These are phyloP conservation scores for Ophiocordyceps australis DNA, from an alignment of 2,329 filamentous ascomycete genomes.

Conservation along the genomic window DNA sequence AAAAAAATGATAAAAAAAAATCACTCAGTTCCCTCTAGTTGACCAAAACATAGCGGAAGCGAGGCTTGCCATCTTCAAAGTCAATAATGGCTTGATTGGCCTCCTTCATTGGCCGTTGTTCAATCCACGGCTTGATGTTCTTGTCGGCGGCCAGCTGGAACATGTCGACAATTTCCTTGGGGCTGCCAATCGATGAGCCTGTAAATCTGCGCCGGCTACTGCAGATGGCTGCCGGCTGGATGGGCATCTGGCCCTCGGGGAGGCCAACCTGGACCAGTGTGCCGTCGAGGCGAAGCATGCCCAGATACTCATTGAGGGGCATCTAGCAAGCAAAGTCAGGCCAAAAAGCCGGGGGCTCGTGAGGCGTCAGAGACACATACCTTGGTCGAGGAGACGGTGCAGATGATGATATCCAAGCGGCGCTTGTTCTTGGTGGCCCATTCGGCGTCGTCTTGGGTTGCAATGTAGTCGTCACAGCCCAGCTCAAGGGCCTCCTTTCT, in stretches of 20 bases:
- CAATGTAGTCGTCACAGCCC: constrained; percentile 33
- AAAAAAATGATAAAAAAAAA: no score
- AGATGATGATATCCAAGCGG: constrained; percentile 39
- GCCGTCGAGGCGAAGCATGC: constrained; percentile 37
- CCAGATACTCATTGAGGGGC: constrained; percentile 42
- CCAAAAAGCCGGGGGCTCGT: no score
- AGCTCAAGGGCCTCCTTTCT: constrained; percentile 34
- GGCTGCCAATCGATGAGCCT: constrained; percentile 26
- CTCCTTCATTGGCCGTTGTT: constrained; percentile 33
- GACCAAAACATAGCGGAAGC: constrained; percentile 26
- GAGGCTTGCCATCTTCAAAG: constrained; percentile 32
- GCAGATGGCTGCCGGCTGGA: constrained; percentile 27
- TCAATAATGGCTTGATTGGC: constrained; percentile 38
- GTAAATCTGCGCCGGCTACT: constrained; percentile 30
- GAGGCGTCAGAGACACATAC: constrained; percentile 2
- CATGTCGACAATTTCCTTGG: constrained; percentile 42
- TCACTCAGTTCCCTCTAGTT: no score
- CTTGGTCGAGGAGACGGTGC: constrained; percentile 27
- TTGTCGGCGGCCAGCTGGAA: constrained; percentile 35
- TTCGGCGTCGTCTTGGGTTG: constrained; percentile 26
- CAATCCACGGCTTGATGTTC: constrained; percentile 35
- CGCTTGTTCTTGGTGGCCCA: constrained; percentile 33
- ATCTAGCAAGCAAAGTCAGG: constrained; percentile 20
- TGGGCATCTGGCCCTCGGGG: constrained; percentile 6
- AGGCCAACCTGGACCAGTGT: constrained; percentile 45